Conservation (phyloP, 176 grass and related monocot genomes). For the Musa schizocarpa region DNA sequence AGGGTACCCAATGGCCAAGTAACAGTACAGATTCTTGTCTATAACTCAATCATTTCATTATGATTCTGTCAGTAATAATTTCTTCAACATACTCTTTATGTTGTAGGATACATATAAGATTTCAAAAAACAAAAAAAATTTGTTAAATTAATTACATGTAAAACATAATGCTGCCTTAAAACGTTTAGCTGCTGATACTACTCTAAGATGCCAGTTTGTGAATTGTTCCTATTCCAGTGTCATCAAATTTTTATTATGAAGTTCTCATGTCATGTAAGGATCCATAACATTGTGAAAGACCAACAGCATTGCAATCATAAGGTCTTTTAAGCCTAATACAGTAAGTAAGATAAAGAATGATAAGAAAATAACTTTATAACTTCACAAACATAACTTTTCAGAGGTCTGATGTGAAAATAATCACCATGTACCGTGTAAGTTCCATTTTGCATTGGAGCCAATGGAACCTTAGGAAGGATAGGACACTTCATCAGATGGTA, state of each 20-base stretch:
- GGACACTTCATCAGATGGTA: conserved; percentile 85
- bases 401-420: conserved; percentile 4
- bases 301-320: not conserved
- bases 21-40: no score
- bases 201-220: not conserved
- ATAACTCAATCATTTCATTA: no score
- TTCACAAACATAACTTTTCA: not conserved
- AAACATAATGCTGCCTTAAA: not conserved
- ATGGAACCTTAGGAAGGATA: conserved; percentile 48
- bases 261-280: not conserved
- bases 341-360: not conserved
- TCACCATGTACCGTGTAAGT: conserved; percentile 81
- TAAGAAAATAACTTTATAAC: not conserved
- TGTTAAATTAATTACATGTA: no score
- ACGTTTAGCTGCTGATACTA: not conserved
- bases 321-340: not conserved
- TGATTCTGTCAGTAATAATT: no score
- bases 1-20: no score
- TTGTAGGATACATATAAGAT: no score
- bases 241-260: not conserved
- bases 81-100: no score
- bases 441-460: conserved; percentile 82
- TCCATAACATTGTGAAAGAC: not conserved
- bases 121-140: no score
- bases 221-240: not conserved